Evolutionary conservation across 2,329 filamentous ascomycete species (phyloP).

Genomic region (Claviceps fusiformis): DNA sequence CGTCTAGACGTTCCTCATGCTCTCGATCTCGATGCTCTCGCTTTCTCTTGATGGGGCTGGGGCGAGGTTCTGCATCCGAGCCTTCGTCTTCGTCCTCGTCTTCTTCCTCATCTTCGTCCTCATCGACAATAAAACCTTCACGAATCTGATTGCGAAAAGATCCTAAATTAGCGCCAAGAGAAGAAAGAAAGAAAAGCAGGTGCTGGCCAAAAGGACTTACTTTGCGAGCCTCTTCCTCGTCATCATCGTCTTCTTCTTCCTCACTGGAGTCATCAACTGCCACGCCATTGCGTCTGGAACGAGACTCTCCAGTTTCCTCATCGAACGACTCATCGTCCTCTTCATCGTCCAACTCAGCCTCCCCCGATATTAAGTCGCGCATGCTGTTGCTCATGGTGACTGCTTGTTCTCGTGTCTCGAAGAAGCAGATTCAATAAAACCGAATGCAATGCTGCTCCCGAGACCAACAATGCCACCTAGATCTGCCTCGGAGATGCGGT

Average conservation of each 20-base stretch:
- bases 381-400: constrained; percentile 48
- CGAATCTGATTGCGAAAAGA: constrained; percentile 46
- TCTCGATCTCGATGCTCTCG: constrained; percentile 63
- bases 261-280: constrained; percentile 72
- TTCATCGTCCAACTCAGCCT: constrained; percentile 75
- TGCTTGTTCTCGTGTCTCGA: constrained; percentile 2
- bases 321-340: constrained; percentile 76
- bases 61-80: constrained; percentile 36
- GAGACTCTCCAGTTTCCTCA: constrained; percentile 55
- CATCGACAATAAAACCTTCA: constrained; percentile 76
- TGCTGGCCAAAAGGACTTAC: constrained; percentile 27
- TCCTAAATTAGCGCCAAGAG: too few species aligned
- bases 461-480: not conserved
- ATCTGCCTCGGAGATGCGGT: not conserved
- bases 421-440: not conserved
- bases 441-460: not conserved
- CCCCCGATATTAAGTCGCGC: constrained; percentile 67
- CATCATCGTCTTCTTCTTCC: constrained; percentile 84
- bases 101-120: constrained; percentile 62
- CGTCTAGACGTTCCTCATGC: constrained; percentile 79
- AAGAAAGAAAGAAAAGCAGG: not conserved
- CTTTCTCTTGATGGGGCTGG: constrained; percentile 54
- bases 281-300: constrained; percentile 24
- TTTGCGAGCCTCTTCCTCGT: constrained; percentile 69
- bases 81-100: constrained; percentile 55